Conservation (phyloP, 805 yeast genomes). For the Saturnispora zaruensis region DNA sequence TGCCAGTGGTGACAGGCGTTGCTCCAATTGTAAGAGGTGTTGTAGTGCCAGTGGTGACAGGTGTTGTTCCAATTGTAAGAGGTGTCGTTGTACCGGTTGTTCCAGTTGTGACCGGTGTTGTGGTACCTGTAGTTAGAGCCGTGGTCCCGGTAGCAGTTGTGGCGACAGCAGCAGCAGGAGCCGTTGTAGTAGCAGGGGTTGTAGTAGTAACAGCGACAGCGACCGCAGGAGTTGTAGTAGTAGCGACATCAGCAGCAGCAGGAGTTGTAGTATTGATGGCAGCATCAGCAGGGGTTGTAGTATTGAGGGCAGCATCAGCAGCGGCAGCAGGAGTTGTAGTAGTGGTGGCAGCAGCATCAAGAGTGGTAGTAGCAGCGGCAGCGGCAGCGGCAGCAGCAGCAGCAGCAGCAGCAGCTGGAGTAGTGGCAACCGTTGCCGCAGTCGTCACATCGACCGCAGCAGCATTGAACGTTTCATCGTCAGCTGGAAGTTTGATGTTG, state of each 20-base stretch:
- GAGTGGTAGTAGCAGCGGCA: not conserved
- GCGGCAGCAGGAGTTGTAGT: not conserved
- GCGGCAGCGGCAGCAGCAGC: not conserved
- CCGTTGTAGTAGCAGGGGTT: slow-evolving; percentile 10
- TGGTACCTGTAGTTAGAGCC: not conserved
- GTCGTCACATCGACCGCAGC: not conserved
- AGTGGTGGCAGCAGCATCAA: slow-evolving; percentile 6
- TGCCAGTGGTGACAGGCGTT: slow-evolving; percentile 3
- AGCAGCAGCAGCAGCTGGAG: slow-evolving; percentile 7
- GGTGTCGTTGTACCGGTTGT: slow-evolving; percentile 13
- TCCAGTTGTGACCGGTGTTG: slow-evolving; percentile 6
- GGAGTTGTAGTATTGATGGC: slow-evolving; percentile 6
- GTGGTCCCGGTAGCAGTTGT: slow-evolving; percentile 9
- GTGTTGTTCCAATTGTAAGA: slow-evolving; percentile 7
- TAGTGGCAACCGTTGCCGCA: slow-evolving; percentile 6
- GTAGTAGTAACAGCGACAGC: slow-evolving; percentile 9
- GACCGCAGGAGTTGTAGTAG: slow-evolving; percentile 1
- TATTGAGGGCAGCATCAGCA: not conserved
- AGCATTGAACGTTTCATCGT: not conserved
- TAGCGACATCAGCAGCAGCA: not conserved
- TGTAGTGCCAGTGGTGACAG: slow-evolving; percentile 5
- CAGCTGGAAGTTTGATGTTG: not conserved
- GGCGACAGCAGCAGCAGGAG: slow-evolving; percentile 8
- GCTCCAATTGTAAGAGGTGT: slow-evolving; percentile 11
- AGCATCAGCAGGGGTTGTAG: slow-evolving; percentile 4